phyloP scores from a whole-genome alignment of 1,139 yeast species.

The Geotrichum klebahnii region DNA sequence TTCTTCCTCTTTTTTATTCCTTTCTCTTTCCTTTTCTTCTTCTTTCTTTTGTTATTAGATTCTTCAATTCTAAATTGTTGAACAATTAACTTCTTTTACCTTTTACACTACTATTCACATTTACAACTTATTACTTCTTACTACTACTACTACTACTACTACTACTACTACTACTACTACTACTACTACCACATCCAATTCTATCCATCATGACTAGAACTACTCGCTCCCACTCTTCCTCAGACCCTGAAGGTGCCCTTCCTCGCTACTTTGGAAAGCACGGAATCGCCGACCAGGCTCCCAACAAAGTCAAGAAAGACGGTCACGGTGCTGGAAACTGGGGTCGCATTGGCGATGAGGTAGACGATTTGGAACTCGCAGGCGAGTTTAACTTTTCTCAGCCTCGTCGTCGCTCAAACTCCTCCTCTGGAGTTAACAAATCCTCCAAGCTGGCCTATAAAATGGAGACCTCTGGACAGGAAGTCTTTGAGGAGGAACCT shows the following conservation, averaged over 20 bases:
- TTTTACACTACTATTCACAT: too few relatives aligned
- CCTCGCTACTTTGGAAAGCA: slow-evolving; percentile 74
- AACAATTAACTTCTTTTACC: too few relatives aligned
- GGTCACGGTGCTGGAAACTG: slow-evolving; percentile 71
- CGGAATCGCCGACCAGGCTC: slow-evolving; percentile 62
- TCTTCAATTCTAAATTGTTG: too few relatives aligned
- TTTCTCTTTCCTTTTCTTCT: too few relatives aligned
- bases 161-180: background rate
- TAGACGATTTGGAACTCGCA: slow-evolving; percentile 39
- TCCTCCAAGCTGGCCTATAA: slow-evolving; percentile 6
- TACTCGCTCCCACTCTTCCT: slow-evolving; percentile 68
- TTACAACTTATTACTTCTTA: too few relatives aligned
- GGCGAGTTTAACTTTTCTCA: slow-evolving; percentile 42
- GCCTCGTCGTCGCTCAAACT: slow-evolving; percentile 43
- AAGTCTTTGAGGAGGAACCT: slow-evolving; percentile 1
- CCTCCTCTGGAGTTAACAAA: slow-evolving; percentile 45
- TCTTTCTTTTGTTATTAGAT: too few relatives aligned
- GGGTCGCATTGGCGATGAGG: slow-evolving; percentile 43
- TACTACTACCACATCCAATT: background rate
- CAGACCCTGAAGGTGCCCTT: slow-evolving; percentile 37
- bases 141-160: too few relatives aligned
- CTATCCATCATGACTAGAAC: slow-evolving; percentile 67
- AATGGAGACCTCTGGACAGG: background rate
- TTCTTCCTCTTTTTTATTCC: too few relatives aligned
- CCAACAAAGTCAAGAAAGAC: slow-evolving; percentile 71